These are phyloP conservation scores for Tagetes patula DNA, from an alignment of 129 eudicot genomes.

Conservation along the genomic window DNA sequence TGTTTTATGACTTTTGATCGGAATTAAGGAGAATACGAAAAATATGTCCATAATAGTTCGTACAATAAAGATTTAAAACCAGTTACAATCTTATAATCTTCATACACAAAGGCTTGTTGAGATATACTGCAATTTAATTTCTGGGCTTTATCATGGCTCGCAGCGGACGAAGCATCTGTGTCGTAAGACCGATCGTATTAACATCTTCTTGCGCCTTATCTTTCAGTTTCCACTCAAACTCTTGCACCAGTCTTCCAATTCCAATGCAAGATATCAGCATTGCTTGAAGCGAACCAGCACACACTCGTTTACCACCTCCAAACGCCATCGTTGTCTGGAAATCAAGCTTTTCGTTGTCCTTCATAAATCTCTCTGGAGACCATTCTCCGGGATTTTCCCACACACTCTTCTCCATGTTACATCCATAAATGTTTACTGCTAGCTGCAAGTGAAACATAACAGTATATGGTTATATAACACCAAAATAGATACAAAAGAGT, in stretches of 20 bases:
- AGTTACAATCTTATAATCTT: too few species aligned
- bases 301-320: slow-evolving; percentile 63
- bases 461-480: not conserved
- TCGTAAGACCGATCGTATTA: slow-evolving; percentile 34
- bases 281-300: slow-evolving; percentile 60
- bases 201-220: slow-evolving; percentile 29
- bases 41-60: too few species aligned
- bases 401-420: slow-evolving; percentile 73
- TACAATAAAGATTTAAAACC: too few species aligned
- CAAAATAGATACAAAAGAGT: too few species aligned
- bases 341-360: slow-evolving; percentile 45
- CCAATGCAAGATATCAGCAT: slow-evolving; percentile 37
- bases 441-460: slow-evolving; percentile 38
- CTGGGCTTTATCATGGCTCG: slow-evolving; percentile 30
- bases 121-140: slow-evolving; percentile 19
- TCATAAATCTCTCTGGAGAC: slow-evolving; percentile 80
- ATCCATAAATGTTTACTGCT: slow-evolving; percentile 73
- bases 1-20: too few species aligned
- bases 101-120: too few species aligned
- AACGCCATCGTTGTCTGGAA: slow-evolving; percentile 62
- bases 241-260: slow-evolving; percentile 42
- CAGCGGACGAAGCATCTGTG: slow-evolving; percentile 36
- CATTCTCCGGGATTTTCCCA: slow-evolving; percentile 79
- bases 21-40: too few species aligned
- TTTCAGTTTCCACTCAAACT: slow-evolving; percentile 36